These are phyloP conservation scores for Sicyos edulis DNA, from an alignment of 306 rosid species.

Conservation along the genomic window DNA sequence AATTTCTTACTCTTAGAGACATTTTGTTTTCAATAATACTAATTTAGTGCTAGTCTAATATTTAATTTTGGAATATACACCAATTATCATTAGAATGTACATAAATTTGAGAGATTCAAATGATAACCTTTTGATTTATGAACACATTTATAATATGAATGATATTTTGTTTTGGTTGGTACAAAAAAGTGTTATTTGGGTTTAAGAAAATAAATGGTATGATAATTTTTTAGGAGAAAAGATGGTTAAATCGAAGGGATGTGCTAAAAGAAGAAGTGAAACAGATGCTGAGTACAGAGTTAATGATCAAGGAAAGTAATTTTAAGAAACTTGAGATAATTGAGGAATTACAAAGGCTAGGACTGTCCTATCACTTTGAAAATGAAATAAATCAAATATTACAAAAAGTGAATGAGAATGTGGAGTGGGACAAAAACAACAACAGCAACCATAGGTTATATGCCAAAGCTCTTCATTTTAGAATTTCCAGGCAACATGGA, in stretches of 20 bases:
- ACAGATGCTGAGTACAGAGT: conserved; percentile 9
- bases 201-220: no score
- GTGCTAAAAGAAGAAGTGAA: conserved; percentile 20
- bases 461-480: conserved; percentile 28
- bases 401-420: background rate
- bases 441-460: background rate
- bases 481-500: conserved; percentile 34
- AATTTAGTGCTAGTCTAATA: no score
- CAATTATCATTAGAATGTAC: no score
- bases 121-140: no score
- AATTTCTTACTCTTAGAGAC: no score
- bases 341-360: conserved; percentile 34
- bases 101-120: no score
- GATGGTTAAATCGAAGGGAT: background rate
- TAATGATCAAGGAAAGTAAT: background rate
- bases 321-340: conserved; percentile 26
- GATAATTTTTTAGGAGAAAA: conserved; percentile 27
- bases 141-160: no score
- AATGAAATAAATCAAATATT: conserved; percentile 17
- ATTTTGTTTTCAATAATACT: no score
- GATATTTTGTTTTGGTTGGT: no score
- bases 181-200: no score
- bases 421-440: background rate
- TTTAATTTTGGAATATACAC: no score
- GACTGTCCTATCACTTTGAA: conserved; percentile 33